Evolutionary conservation across 2,329 filamentous ascomycete species (phyloP).

Genomic region (Drechslera avenae): DNA sequence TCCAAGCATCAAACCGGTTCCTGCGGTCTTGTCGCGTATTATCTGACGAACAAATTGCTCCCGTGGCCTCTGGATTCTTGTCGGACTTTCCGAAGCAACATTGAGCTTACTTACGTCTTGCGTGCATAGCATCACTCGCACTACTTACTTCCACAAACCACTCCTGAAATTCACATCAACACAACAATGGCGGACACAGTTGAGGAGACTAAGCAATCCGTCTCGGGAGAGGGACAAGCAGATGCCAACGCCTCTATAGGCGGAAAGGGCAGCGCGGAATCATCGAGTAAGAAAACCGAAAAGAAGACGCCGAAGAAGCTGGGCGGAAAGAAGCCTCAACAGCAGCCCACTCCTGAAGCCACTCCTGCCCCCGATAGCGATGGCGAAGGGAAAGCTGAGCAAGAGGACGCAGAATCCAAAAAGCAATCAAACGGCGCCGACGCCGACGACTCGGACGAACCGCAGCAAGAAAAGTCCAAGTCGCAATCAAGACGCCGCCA

Average conservation of each 20-base stretch:
- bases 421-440: conserved; percentile 43
- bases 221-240: conserved; percentile 46
- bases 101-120: conserved; percentile 20
- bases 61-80: conserved; percentile 22
- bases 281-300: conserved; percentile 52
- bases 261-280: conserved; percentile 46
- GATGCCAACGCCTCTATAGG: conserved; percentile 45
- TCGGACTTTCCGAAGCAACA: conserved; percentile 19
- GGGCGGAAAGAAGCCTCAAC: conserved; percentile 52
- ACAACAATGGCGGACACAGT: conserved; percentile 47
- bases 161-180: conserved; percentile 15
- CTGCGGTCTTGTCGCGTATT: conserved; percentile 29
- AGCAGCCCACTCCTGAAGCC: conserved; percentile 54
- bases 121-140: conserved; percentile 9
- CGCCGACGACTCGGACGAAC: conserved; percentile 52
- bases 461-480: conserved; percentile 53
- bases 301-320: conserved; percentile 58
- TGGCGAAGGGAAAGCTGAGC: conserved; percentile 51
- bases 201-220: conserved; percentile 46
- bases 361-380: conserved; percentile 55
- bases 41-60: conserved; percentile 43
- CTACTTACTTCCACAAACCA: conserved; percentile 10
- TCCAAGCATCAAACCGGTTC: conserved; percentile 46
- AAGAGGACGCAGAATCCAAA: conserved; percentile 43
- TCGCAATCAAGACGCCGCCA: conserved; percentile 55